Base-by-base conservation (phyloP, 805 yeast species). In the Saccharomycopsis oosterbeekiorum region DNA sequence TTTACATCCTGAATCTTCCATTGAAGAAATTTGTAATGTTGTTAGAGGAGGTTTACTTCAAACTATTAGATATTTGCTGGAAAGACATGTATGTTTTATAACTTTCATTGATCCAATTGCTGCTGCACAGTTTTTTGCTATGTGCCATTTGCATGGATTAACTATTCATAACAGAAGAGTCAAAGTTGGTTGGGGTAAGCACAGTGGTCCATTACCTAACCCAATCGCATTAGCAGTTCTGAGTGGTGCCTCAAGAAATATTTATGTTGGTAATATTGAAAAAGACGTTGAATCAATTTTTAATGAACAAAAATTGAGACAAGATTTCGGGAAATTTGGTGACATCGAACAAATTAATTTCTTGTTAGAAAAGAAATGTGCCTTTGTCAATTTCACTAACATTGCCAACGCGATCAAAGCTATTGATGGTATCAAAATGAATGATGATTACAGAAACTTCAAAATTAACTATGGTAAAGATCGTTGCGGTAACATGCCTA, bases 161-260 rank as follows among this genome's bases (percentile, higher is more conserved):
- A 82, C 91, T 19, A 87, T 93, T 63, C 96, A 89, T 70, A 86
- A 86, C 71, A 81, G 96, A 68, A 81, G 92, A 68, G 86, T 93
- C 66, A 89, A 89, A 71, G 91, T 93, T 61, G 97, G 97, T 21
- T 93, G 99, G 98, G 99, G 98, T 56, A 92, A 90, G 73, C 97
- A 93, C 70, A 85, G 96, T 5, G 98, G 98, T 11, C 91, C 96
- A 1, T 78, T 93, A 65, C 85, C 96, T 11, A 88, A 89, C 67
- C 91, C 96, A 2, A 80, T 93, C 62, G 87, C 92, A 8, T 76
- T 88, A 61, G 97, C 97, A 0, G 97, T 92, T 29, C 85, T 94
- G 24, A 87, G 89, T 65, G 98, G 98, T 50, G 98, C 97, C 0
- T 84, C 94, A 21, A 83, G 99, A 73, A 93, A 94, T 70, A 89